Percentiles rank a stretch among this genome's conserved stretches.
phyloP scores from a whole-genome alignment of 768 basidiomycete genomes.

The Rhizopogon rudus region DNA sequence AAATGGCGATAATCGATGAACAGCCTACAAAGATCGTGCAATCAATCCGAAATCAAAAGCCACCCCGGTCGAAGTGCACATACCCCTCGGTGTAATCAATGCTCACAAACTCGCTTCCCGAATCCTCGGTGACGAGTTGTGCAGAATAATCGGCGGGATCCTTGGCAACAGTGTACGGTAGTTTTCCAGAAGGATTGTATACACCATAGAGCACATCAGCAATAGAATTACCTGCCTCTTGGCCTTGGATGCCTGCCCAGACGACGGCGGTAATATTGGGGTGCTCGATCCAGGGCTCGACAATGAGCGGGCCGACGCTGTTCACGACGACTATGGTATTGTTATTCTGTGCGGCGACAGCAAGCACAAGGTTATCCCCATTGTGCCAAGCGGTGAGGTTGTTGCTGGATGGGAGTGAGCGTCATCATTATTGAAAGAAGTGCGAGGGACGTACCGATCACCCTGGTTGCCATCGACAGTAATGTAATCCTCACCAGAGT shows the following conservation, averaged over 20 bases:
- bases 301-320: constrained; percentile 54
- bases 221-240: constrained; percentile 68
- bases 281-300: constrained; percentile 68
- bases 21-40: constrained; percentile 27
- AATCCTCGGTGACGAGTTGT: constrained; percentile 36
- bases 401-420: constrained; percentile 28
- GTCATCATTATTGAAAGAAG: not conserved
- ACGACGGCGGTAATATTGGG: constrained; percentile 71
- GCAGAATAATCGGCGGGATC: constrained; percentile 52
- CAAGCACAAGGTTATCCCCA: constrained; percentile 65
- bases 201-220: constrained; percentile 67
- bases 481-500: constrained; percentile 79
- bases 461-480: constrained; percentile 77
- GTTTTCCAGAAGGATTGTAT: constrained; percentile 61
- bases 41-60: not conserved
- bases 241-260: constrained; percentile 66
- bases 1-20: constrained; percentile 66
- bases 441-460: constrained; percentile 43
- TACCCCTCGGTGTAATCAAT: constrained; percentile 59
- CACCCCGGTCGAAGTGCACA: constrained; percentile 1
- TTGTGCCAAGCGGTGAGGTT: constrained; percentile 73
- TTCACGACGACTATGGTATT: constrained; percentile 26
- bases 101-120: constrained; percentile 32
- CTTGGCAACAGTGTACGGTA: constrained; percentile 77
- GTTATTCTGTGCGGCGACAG: constrained; percentile 58